These are phyloP conservation scores for Cercospora beticola DNA, from an alignment of 2,329 filamentous ascomycete genomes.

Conservation along the genomic window DNA sequence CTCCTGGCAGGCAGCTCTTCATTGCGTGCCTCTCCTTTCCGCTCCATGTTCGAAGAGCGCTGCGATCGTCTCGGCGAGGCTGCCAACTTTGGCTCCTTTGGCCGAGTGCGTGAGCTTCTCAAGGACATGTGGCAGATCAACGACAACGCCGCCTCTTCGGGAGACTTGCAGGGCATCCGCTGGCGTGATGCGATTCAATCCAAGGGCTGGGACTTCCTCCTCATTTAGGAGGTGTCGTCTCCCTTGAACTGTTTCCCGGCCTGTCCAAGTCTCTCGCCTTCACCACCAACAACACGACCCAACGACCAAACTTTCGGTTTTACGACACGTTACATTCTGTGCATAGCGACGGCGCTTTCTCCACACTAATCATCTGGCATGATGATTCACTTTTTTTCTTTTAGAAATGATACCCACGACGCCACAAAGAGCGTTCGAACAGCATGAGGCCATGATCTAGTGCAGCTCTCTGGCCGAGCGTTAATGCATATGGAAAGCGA, in stretches of 20 bases:
- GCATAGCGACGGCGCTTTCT: slow-evolving; percentile 37
- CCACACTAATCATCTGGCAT: slow-evolving; percentile 18
- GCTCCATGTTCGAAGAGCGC: slow-evolving; percentile 73
- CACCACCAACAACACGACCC: slow-evolving; percentile 8
- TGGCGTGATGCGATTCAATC: slow-evolving; percentile 93
- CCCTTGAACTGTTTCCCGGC: slow-evolving; percentile 31
- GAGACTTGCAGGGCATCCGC: slow-evolving; percentile 68
- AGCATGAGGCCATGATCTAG: slow-evolving; percentile 33
- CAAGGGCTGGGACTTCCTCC: slow-evolving; percentile 88
- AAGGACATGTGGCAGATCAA: slow-evolving; percentile 77
- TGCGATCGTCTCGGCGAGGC: slow-evolving; percentile 71
- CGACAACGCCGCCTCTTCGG: slow-evolving; percentile 59
- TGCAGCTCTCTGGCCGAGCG: slow-evolving; percentile 35
- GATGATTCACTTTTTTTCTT: slow-evolving; percentile 16
- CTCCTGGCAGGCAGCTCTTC: slow-evolving; percentile 82
- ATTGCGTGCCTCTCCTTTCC: slow-evolving; percentile 70
- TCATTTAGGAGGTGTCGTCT: slow-evolving; percentile 60
- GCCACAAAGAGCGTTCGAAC: slow-evolving; percentile 17
- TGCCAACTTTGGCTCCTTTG: slow-evolving; percentile 80
- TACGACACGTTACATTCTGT: slow-evolving; percentile 18
- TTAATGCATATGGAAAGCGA: slow-evolving; percentile 14
- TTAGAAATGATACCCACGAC: slow-evolving; percentile 29
- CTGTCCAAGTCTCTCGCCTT: slow-evolving; percentile 21
- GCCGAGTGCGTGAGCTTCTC: slow-evolving; percentile 74
- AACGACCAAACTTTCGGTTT: slow-evolving; percentile 6